Base-by-base conservation (phyloP, 257 asterid species). In the Marsdenia floribunda region DNA sequence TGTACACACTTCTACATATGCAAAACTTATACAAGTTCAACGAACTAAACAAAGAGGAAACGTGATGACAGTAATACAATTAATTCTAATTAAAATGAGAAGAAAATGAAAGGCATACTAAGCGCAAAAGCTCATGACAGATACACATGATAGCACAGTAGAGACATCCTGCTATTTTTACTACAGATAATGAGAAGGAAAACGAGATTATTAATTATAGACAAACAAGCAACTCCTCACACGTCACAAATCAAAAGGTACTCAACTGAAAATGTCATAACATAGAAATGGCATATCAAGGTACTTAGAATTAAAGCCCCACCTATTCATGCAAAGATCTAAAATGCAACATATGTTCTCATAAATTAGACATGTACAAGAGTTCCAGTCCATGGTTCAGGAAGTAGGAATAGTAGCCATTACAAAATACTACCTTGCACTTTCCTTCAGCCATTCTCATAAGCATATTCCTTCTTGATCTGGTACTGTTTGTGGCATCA, bases 361-460 rank as follows among this genome's bases (percentile, higher is more conserved):
- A 61, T 26, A 29, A 29, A 60, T 13, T 49, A 44, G 49, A 61
- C 49, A 38, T 15, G 72, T 40, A 10, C n/a, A 37, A 67, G 53
- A 22, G 22, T 24, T 65, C 19, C 73, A 35, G 8, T 50, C 59
- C 47, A 44, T 66, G 33, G 49, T 44, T 70, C 65, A 21, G 49
- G 46, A 68, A 52, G 24, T 42, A 55, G 61, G 60, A n/a, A n/a
- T n/a, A n/a, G 15, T 14, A 59, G 9, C 55, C 15, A n/a, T 19
- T 63, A 64, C 10, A 78, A 54, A 57, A 54, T 47, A 73, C 38
- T 85, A 92, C 99, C 98, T 94, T 94, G 93, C 99, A 94, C 71
- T 87, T 87, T 74, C 99, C 98, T 86, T 92, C 99, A 67, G 99
- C 98, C 97, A 94, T 73, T 86, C 71, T 82, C 99, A 92, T 92